Evolutionary conservation across 2,329 filamentous ascomycete species (phyloP).

Genomic region (Trichoderma sp.): DNA sequence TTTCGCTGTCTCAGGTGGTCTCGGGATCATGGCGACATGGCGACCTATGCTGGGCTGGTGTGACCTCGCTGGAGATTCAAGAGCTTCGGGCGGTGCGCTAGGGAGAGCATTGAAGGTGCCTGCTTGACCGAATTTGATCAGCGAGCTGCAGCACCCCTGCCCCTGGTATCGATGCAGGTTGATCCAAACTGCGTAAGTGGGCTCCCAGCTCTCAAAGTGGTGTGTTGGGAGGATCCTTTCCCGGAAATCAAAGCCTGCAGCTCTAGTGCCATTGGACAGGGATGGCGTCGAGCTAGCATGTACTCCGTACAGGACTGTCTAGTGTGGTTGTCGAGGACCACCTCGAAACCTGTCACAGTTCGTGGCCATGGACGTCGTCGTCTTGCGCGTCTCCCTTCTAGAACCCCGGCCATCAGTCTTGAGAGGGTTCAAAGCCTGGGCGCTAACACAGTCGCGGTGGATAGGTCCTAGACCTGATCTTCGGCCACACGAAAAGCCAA

Average conservation of each 20-base stretch:
- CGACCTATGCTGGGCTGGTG: neutral
- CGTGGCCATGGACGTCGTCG: conserved; percentile 3
- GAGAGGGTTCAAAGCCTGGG: conserved; percentile 17
- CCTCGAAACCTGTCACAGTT: conserved; percentile 16
- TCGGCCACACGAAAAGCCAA: conserved; percentile 9
- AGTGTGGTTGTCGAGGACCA: neutral
- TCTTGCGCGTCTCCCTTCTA: conserved; percentile 23
- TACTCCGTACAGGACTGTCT: neutral
- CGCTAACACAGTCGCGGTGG: conserved; percentile 1
- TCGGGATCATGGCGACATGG: conserved; percentile 1
- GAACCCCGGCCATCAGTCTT: conserved; percentile 22
- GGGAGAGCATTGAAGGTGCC: neutral
- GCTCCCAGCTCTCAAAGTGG: conserved; percentile 20
- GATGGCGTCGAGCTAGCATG: conserved; percentile 18
- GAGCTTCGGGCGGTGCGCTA: neutral
- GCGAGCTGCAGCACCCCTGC: conserved; percentile 26
- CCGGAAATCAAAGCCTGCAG: conserved; percentile 27
- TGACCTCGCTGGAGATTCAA: conserved; percentile 15
- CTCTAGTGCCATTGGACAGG: conserved; percentile 21
- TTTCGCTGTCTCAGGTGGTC: neutral
- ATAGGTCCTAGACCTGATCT: conserved; percentile 1
- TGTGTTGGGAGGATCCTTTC: conserved; percentile 24
- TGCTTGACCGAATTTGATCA: conserved; percentile 18
- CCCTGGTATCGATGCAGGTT: conserved; percentile 25
- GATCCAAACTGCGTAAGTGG: conserved; percentile 28